Conservation (phyloP, 805 yeast genomes). For the Zygoascus flipseniorum region DNA sequence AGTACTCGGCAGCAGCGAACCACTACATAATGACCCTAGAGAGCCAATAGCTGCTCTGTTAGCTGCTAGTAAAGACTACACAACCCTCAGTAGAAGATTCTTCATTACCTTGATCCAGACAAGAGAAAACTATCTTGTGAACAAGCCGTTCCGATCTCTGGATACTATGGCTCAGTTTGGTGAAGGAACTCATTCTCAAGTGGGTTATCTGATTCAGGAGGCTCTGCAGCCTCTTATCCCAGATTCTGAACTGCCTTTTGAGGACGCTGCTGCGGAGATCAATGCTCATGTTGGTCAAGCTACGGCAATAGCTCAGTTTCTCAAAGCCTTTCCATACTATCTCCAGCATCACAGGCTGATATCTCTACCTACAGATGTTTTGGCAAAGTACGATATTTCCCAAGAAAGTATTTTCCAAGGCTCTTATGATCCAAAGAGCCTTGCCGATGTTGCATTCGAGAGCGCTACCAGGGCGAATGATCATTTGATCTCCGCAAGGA, state of each 20-base stretch:
- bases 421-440: conserved; percentile 17
- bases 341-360: conserved; percentile 43
- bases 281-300: conserved; percentile 82
- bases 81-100: conserved; percentile 44
- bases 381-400: conserved; percentile 45
- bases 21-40: conserved; percentile 28
- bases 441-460: conserved; percentile 57
- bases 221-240: conserved; percentile 49
- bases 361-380: conserved; percentile 53
- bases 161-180: conserved; percentile 67
- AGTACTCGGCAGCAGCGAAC: conserved; percentile 28
- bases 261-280: conserved; percentile 45
- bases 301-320: conserved; percentile 55
- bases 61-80: conserved; percentile 40
- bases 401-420: conserved; percentile 48
- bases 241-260: conserved; percentile 28
- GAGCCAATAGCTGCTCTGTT: conserved; percentile 62
- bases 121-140: conserved; percentile 44
- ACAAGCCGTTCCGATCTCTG: conserved; percentile 37
- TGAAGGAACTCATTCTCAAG: conserved; percentile 69
- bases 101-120: conserved; percentile 55
- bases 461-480: conserved; percentile 73
- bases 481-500: conserved; percentile 61
- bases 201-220: conserved; percentile 59
- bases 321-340: conserved; percentile 53